phyloP scores from a whole-genome alignment of 371 early-diverging fungal genomes.

The Syncephalastrum monosporum region DNA sequence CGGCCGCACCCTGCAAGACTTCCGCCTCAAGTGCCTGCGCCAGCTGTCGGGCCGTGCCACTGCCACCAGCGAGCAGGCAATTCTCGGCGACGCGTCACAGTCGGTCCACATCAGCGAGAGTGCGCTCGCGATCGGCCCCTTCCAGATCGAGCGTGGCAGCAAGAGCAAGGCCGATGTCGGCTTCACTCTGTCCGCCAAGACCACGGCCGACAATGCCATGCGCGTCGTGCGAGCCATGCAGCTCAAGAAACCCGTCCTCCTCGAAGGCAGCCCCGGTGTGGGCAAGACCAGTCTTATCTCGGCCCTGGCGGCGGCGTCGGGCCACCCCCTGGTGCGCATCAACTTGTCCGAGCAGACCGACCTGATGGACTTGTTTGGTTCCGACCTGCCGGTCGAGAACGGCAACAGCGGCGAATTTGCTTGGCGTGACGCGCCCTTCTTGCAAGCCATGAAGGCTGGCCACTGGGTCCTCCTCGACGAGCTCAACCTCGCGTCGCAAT shows the following conservation, averaged over 20 bases:
- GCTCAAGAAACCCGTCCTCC: slow-evolving; percentile 88
- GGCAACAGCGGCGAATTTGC: slow-evolving; percentile 87
- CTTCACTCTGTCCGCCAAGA: slow-evolving; percentile 89
- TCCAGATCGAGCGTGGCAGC: slow-evolving; percentile 71
- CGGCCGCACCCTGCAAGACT: slow-evolving; percentile 42
- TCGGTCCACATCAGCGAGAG: slow-evolving; percentile 36
- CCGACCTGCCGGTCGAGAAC: slow-evolving; percentile 94
- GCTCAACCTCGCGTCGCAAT: slow-evolving; percentile 98
- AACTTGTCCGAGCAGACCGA: slow-evolving; percentile 99
- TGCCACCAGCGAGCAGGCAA: slow-evolving; percentile 36
- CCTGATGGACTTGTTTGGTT: slow-evolving; percentile 98
- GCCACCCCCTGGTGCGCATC: slow-evolving; percentile 90
- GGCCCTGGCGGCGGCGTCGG: slow-evolving; percentile 81
- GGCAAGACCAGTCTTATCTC: slow-evolving; percentile 98
- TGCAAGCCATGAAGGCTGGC: slow-evolving; percentile 94
- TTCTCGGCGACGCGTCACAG: slow-evolving; percentile 47
- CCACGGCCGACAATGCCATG: slow-evolving; percentile 85
- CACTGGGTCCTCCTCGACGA: slow-evolving; percentile 99
- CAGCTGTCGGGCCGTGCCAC: slow-evolving; percentile 35
- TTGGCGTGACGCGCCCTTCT: slow-evolving; percentile 97
- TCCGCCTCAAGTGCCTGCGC: slow-evolving; percentile 56
- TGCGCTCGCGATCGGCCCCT: slow-evolving; percentile 74
- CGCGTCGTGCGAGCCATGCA: slow-evolving; percentile 96
- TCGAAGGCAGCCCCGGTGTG: slow-evolving; percentile 97
- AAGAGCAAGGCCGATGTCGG: slow-evolving; percentile 48